phyloP scores from a whole-genome alignment of 495 filamentous ascomycete species.

The Cudoniella acicularis region DNA sequence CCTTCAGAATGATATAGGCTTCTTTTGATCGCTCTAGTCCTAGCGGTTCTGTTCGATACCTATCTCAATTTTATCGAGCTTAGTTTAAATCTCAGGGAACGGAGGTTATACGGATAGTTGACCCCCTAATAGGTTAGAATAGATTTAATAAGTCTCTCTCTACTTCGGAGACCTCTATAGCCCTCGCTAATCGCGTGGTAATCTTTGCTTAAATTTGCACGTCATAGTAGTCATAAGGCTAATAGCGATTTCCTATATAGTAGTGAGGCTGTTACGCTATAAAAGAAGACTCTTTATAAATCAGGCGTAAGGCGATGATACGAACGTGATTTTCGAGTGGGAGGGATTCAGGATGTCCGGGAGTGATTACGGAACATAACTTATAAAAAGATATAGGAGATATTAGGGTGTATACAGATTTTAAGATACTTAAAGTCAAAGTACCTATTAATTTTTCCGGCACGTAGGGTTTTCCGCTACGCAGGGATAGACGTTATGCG shows the following conservation, averaged over 20 bases:
- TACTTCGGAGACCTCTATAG: too few species aligned
- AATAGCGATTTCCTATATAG: neutral
- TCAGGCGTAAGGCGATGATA: conserved; percentile 1
- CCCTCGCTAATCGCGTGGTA: neutral
- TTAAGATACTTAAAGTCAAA: conserved; percentile 1
- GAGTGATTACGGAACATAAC: neutral
- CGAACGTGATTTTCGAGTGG: neutral
- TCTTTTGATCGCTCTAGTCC: too few species aligned
- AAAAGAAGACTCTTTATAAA: neutral
- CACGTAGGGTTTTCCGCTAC: neutral
- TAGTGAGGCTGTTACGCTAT: neutral
- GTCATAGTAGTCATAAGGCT: neutral
- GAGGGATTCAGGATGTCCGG: neutral
- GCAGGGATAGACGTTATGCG: neutral
- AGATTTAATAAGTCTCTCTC: too few species aligned
- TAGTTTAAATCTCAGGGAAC: too few species aligned
- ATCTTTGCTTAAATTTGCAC: neutral
- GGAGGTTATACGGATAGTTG: too few species aligned
- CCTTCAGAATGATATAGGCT: too few species aligned
- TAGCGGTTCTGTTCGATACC: too few species aligned
- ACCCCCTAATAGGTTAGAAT: too few species aligned
- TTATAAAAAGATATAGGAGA: neutral
- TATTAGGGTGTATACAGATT: neutral
- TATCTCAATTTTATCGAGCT: too few species aligned
- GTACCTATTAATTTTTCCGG: neutral